Evolutionary conservation across 176 grass and related monocot species (phyloP).

Genomic region (Chloris gayana): DNA sequence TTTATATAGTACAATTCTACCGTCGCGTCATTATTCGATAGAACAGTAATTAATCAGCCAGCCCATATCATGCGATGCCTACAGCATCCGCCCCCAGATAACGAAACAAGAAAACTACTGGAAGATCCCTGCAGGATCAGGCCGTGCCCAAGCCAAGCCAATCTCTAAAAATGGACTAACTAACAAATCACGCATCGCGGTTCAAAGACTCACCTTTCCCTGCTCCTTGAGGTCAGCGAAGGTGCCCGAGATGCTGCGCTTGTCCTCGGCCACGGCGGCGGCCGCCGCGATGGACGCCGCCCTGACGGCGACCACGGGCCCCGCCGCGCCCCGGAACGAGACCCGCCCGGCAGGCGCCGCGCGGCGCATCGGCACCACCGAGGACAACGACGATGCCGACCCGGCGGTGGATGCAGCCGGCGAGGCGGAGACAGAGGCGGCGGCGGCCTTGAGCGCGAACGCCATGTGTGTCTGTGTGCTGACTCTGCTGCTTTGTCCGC

Average conservation of each 20-base stretch:
- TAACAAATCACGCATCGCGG: not conserved
- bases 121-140: not conserved
- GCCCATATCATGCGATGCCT: not conserved
- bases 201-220: constrained; percentile 54
- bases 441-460: constrained; percentile 48
- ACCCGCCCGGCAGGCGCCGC: constrained; percentile 5
- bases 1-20: not conserved
- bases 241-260: constrained; percentile 66
- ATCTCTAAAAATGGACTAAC: too few species aligned
- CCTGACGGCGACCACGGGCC: constrained; percentile 29
- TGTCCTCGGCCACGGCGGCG: constrained; percentile 17
- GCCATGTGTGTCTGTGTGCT: constrained; percentile 36
- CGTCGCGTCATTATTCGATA: not conserved
- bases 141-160: not conserved
- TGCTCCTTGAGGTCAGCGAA: constrained; percentile 71
- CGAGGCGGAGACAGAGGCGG: not conserved
- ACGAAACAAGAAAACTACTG: not conserved
- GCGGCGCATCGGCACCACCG: not conserved
- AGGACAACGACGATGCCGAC: constrained; percentile 23
- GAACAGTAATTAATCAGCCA: not conserved
- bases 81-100: not conserved
- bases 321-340: constrained; percentile 14
- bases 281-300: constrained; percentile 22
- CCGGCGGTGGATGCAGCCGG: not conserved
- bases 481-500: not conserved